A percentile compares a stretch with the other conserved stretches of the same genome.
Evolutionary conservation across 179 eudicot species (phyloP).

Genomic region (Beta corolliflora): DNA sequence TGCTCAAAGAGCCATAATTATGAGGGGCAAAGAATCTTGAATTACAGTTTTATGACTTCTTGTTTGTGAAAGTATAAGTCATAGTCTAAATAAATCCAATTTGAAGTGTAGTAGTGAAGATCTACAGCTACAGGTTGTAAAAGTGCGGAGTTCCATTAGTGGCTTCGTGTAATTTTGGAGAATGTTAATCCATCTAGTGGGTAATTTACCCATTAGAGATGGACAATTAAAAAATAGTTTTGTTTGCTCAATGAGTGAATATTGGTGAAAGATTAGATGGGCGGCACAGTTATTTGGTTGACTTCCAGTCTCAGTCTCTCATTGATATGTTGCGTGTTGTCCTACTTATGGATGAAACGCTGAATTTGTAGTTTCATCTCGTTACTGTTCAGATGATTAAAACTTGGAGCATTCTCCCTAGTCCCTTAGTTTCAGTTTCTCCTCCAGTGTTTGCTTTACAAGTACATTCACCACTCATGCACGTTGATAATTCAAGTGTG

Average conservation of each 20-base stretch:
- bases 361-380: neutral
- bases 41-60: neutral
- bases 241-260: too few species aligned
- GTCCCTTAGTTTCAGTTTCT: too few species aligned
- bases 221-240: too few species aligned
- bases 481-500: too few species aligned
- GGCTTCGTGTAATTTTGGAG: neutral
- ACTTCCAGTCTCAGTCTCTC: neutral
- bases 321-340: neutral
- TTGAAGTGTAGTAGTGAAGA: neutral
- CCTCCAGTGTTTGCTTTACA: too few species aligned
- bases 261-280: neutral
- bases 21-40: slow-evolving; percentile 60
- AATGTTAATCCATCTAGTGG: neutral
- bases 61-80: neutral
- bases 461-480: too few species aligned
- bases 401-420: neutral
- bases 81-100: neutral
- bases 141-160: neutral
- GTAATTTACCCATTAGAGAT: too few species aligned
- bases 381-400: too few species aligned
- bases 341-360: too few species aligned
- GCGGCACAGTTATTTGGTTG: neutral
- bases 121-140: too few species aligned
- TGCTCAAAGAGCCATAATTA: slow-evolving; percentile 53